Conservation (phyloP, 2,329 filamentous ascomycete species). For the Graphium sp. region DNA sequence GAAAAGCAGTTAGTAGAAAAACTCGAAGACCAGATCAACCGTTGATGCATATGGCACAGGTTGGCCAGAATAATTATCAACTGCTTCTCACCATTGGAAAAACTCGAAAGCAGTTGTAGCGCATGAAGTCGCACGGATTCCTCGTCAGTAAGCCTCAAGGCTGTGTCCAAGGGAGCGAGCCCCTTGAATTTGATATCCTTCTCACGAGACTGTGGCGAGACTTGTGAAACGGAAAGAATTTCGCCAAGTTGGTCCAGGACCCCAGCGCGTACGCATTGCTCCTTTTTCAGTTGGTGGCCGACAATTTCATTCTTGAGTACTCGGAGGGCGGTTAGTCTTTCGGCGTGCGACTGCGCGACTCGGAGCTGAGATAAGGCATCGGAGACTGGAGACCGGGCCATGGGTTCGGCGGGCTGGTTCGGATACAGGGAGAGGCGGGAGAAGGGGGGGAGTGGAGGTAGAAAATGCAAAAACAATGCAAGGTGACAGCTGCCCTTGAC, state of each 20-base stretch:
- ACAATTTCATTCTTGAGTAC: slow-evolving; percentile 78
- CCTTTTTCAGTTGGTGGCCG: slow-evolving; percentile 76
- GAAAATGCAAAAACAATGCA: too few relatives aligned
- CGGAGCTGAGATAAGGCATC: slow-evolving; percentile 40
- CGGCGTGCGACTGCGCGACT: slow-evolving; percentile 29
- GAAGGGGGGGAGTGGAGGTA: too few relatives aligned
- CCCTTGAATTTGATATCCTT: slow-evolving; percentile 18
- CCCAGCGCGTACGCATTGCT: slow-evolving; percentile 56
- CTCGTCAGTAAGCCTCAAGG: slow-evolving; percentile 33
- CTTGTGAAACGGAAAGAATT: slow-evolving; percentile 20
- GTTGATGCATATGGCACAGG: too few relatives aligned
- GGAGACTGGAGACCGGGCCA: slow-evolving; percentile 35
- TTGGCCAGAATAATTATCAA: too few relatives aligned
- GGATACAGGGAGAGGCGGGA: too few relatives aligned
- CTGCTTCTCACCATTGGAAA: slow-evolving; percentile 53
- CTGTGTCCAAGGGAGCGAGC: slow-evolving; percentile 11
- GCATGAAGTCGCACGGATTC: slow-evolving; percentile 59
- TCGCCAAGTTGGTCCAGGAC: slow-evolving; percentile 41
- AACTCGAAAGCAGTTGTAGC: slow-evolving; percentile 69
- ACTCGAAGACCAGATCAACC: too few relatives aligned
- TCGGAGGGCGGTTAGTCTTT: slow-evolving; percentile 46
- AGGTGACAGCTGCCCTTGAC: too few relatives aligned
- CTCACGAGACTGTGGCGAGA: slow-evolving; percentile 17
- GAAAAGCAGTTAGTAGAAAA: slow-evolving; percentile 2
- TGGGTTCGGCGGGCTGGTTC: slow-evolving; percentile 18